A percentile compares a stretch with the other conserved stretches of the same genome.
These are phyloP conservation scores for Syncephalastrum contaminatum DNA, from an alignment of 371 early-diverging fungal genomes.

Conservation along the genomic window DNA sequence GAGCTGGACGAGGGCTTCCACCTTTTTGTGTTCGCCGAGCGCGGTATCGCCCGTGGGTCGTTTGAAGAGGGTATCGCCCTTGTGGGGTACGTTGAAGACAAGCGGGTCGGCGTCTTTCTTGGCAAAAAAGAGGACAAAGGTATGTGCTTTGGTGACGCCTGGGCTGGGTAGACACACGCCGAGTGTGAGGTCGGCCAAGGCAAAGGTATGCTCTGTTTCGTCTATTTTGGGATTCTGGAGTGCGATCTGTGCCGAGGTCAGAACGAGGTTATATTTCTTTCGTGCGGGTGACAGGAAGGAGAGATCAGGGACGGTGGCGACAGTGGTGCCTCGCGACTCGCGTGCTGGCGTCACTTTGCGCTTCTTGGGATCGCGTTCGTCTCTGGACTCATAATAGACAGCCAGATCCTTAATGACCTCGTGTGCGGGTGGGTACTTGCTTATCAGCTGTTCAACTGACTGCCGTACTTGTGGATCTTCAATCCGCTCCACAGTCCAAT, in stretches of 20 bases:
- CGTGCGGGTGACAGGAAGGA: slow-evolving; percentile 40
- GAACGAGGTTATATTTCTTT: slow-evolving; percentile 31
- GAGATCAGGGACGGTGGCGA: slow-evolving; percentile 23
- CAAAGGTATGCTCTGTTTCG: slow-evolving; percentile 20
- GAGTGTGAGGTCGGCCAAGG: slow-evolving; percentile 21
- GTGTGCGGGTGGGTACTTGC: slow-evolving; percentile 25
- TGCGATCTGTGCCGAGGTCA: slow-evolving; percentile 24
- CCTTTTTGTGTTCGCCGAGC: slow-evolving; percentile 13
- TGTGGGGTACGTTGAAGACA: slow-evolving; percentile 41
- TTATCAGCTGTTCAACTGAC: slow-evolving; percentile 30
- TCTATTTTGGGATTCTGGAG: slow-evolving; percentile 25
- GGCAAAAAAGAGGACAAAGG: slow-evolving; percentile 33
- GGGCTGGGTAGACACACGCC: slow-evolving; percentile 50
- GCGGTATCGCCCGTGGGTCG: slow-evolving; percentile 1
- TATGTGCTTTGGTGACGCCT: slow-evolving; percentile 34
- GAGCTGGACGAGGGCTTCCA: slow-evolving; percentile 14
- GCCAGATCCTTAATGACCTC: slow-evolving; percentile 33
- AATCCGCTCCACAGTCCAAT: slow-evolving; percentile 7
- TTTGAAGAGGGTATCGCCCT: slow-evolving; percentile 19
- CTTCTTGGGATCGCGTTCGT: slow-evolving; percentile 29
- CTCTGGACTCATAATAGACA: slow-evolving; percentile 25
- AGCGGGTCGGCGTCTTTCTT: slow-evolving; percentile 28
- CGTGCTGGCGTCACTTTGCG: slow-evolving; percentile 20
- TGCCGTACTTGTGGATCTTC: slow-evolving; percentile 31
- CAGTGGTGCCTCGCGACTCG: slow-evolving; percentile 6